Percentiles rank a stretch among this genome's conserved stretches.
Evolutionary conservation across 257 asterid species (phyloP).

Genomic region (Gentiana macrophylla): DNA sequence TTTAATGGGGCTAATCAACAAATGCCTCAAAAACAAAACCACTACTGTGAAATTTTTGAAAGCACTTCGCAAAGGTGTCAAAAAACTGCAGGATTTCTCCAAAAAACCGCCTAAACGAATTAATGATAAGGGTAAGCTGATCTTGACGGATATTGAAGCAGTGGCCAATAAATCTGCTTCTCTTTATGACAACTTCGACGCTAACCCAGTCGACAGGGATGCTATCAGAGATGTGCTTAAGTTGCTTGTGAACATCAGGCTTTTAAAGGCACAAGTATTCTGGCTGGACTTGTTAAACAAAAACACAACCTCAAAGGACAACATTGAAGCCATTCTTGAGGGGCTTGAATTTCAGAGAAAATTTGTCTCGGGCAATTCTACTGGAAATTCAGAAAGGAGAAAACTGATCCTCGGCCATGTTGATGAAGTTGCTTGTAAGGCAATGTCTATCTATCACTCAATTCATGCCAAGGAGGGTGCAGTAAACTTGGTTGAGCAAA

Average conservation of each 20-base stretch:
- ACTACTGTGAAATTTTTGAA: too few relatives aligned
- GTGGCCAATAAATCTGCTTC: too few relatives aligned
- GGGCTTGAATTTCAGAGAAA: not conserved
- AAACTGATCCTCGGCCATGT: not conserved
- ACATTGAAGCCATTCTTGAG: too few relatives aligned
- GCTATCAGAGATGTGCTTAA: not conserved
- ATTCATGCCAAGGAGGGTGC: not conserved
- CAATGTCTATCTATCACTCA: too few relatives aligned
- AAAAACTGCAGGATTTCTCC: not conserved
- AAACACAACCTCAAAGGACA: too few relatives aligned
- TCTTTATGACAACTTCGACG: too few relatives aligned
- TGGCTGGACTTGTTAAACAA: not conserved
- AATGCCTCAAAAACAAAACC: too few relatives aligned
- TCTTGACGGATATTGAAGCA: too few relatives aligned
- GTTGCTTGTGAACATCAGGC: not conserved
- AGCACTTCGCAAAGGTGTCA: not conserved
- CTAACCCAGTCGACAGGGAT: too few relatives aligned
- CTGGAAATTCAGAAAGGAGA: not conserved
- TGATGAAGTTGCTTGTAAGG: not conserved
- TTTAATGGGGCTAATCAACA: too few relatives aligned
- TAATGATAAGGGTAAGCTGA: too few relatives aligned
- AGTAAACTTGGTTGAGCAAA: not conserved
- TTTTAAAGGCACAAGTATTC: not conserved
- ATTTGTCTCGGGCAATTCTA: too few relatives aligned
- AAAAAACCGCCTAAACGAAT: not conserved